These are phyloP conservation scores for Otatea glauca DNA, from an alignment of 176 grass and related monocot genomes.

Conservation along the genomic window DNA sequence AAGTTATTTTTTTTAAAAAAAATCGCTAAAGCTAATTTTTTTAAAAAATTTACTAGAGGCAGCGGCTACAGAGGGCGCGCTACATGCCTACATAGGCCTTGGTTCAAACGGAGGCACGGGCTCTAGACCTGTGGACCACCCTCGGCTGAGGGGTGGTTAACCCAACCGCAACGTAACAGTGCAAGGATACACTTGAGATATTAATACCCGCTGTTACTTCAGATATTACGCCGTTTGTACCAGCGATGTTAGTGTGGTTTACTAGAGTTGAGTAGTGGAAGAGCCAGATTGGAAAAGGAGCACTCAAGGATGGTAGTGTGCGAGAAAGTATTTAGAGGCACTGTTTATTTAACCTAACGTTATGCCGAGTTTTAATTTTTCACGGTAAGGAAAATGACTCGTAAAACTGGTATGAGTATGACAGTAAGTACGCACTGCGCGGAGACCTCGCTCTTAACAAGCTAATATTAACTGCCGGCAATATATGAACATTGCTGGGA, in stretches of 20 bases:
- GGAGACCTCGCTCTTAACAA: not conserved
- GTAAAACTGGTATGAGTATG: too few species aligned
- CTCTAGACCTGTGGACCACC: not conserved
- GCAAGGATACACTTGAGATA: not conserved
- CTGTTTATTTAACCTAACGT: too few species aligned
- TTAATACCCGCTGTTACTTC: not conserved
- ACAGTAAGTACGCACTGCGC: too few species aligned
- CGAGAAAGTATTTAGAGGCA: not conserved
- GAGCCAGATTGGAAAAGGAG: not conserved
- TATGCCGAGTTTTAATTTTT: too few species aligned
- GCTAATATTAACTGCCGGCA: not conserved
- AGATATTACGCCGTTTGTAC: not conserved
- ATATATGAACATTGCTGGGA: not conserved
- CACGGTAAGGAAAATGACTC: too few species aligned
- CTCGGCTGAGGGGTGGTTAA: not conserved
- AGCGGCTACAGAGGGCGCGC: not conserved
- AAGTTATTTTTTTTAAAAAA: too few species aligned
- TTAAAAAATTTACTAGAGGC: too few species aligned
- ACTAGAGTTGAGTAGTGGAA: not conserved
- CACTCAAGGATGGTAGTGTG: too few species aligned
- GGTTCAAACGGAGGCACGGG: not conserved
- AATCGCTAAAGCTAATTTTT: too few species aligned
- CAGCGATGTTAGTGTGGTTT: not conserved
- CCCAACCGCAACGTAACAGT: not conserved
- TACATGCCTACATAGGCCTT: not conserved